These are phyloP conservation scores for Globisporangium barbulae DNA, from an alignment of 352 stramenopile genomes.

Conservation along the genomic window DNA sequence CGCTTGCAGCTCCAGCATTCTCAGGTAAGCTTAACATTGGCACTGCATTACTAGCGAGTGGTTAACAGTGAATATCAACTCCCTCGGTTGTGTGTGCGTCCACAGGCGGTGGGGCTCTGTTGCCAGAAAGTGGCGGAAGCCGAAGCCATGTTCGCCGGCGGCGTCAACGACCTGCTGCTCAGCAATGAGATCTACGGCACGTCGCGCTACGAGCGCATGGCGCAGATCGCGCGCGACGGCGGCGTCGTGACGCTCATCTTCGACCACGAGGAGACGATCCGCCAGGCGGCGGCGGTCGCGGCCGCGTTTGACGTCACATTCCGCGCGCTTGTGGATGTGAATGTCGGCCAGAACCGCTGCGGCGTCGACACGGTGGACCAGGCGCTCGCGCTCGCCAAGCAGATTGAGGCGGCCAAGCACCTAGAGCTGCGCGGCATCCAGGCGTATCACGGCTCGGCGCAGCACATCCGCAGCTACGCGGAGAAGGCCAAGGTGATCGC, in stretches of 20 bases:
- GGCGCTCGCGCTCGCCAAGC: constrained; percentile 34
- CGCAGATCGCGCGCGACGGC: constrained; percentile 27
- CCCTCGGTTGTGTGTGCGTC: neutral
- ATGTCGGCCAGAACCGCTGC: constrained; percentile 74
- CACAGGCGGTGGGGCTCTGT: constrained; percentile 42
- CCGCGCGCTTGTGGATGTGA: constrained; percentile 62
- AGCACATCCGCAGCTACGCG: constrained; percentile 61
- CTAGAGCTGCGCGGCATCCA: constrained; percentile 59
- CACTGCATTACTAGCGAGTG: neutral
- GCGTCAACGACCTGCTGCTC: constrained; percentile 51
- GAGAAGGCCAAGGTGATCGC: constrained; percentile 51
- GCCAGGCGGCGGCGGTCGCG: constrained; percentile 35
- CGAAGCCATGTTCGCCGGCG: constrained; percentile 67
- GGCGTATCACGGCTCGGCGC: constrained; percentile 66
- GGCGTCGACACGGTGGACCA: constrained; percentile 53
- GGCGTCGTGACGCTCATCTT: constrained; percentile 61
- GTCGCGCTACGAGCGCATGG: constrained; percentile 52
- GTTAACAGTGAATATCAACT: neutral
- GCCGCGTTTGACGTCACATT: constrained; percentile 28
- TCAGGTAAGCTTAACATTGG: constrained; percentile 14
- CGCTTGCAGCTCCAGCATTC: constrained; percentile 45
- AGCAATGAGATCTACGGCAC: constrained; percentile 64
- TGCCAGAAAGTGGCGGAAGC: constrained; percentile 71
- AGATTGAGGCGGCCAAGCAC: constrained; percentile 21
- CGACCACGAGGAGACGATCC: constrained; percentile 41